Conservation (phyloP, 129 eudicot species). For the Tagetes patula region DNA sequence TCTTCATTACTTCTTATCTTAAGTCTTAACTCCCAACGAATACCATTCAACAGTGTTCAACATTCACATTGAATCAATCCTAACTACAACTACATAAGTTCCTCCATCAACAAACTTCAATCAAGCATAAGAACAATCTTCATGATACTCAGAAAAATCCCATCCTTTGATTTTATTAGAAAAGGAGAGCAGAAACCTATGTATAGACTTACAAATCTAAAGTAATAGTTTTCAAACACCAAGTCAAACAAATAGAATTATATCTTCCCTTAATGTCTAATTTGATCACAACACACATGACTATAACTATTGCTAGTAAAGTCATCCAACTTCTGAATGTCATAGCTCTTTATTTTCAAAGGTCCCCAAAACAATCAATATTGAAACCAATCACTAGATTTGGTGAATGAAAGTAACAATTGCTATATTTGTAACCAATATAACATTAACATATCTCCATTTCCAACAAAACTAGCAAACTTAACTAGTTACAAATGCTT, state of each 20-base stretch:
- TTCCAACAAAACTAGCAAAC: slow-evolving; percentile 16
- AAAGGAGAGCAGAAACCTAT: neutral
- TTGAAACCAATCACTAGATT: neutral
- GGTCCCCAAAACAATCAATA: neutral
- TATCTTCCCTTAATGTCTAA: neutral
- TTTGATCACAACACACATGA: neutral
- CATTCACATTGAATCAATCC: neutral
- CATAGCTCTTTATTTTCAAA: neutral
- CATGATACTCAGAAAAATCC: neutral
- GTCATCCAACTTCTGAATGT: neutral
- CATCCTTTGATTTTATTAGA: neutral
- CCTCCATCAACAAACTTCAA: neutral
- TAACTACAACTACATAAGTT: neutral
- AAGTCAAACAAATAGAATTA: neutral
- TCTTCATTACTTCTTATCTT: neutral
- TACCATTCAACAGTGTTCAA: neutral
- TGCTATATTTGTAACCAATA: neutral
- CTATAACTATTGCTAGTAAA: neutral
- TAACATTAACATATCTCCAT: neutral
- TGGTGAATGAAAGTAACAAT: neutral
- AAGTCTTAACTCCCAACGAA: neutral
- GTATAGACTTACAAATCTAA: neutral
- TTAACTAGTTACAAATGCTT: slow-evolving; percentile 2
- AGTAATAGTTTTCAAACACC: neutral
- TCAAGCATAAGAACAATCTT: neutral